Evolutionary conservation across 768 basidiomycete species (phyloP), one percentile per base, ranked within the genome.

Genomic region (Pisolithus sp.): DNA sequence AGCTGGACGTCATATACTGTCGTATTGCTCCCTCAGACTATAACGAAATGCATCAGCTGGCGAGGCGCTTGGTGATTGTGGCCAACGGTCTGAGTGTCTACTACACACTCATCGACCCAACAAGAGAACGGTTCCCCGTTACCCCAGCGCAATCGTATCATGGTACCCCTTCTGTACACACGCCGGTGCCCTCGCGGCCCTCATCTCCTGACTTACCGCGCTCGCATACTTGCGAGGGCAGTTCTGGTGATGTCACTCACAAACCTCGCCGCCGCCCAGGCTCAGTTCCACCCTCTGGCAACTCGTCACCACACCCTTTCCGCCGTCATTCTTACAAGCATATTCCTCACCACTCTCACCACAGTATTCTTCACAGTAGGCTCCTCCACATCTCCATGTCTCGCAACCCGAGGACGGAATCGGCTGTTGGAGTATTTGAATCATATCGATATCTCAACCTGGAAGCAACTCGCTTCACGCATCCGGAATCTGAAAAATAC

Each of bases 391-490:
- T 73, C 8, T 62, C 76, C 0, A 54, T 71, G 15, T 61, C 64
- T 30, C 68, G 59, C 28, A 51, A 56, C 9, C 52, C 61, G 28
- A 71, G 65, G 55, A 57, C 56, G 20, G 82, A 87, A 59, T 69
- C 74, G 26, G 77, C 77, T 0, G 87, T 89, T 0, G 87, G 85
- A 2, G 80, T 86, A 13, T 89, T 89, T 53, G 86, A 89, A 68
- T 79, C 78, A 3, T 81, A 86, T 57, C 68, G 79, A 26, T 89
- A 87, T 61, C 69, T 87, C 51, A 79, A 87, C 55, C 69, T 89
- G 2, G 86, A 89, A 60, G 75, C 78, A 24, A 76, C 67, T 28
- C 66, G 76, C 37, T 64, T 82, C 34, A 64, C 68, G 30, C 80
- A 84, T 53, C 80, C 79, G 1, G 62, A 75, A 51, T 68, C 70